phyloP scores from a whole-genome alignment of 805 yeast genomes.

The Sugiyamaella boreocaroliniensis region DNA sequence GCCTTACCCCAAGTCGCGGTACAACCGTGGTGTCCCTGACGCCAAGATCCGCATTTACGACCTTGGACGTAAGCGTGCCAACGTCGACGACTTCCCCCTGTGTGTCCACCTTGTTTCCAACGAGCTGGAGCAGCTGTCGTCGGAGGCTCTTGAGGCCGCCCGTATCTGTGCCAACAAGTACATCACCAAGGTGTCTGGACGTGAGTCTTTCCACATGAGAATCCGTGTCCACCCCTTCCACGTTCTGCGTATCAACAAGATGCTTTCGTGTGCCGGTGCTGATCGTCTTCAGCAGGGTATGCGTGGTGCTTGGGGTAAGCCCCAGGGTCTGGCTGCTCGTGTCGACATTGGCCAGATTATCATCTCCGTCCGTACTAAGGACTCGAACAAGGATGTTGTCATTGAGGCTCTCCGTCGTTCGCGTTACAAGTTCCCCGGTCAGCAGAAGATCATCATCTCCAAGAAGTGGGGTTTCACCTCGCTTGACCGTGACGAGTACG shows the following conservation, averaged over 20 bases:
- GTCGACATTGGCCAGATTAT: slow-evolving; percentile 97
- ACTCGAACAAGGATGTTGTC: slow-evolving; percentile 93
- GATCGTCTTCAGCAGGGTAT: slow-evolving; percentile 99
- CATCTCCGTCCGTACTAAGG: slow-evolving; percentile 97
- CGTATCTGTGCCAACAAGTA: slow-evolving; percentile 99
- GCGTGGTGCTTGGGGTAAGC: slow-evolving; percentile 99
- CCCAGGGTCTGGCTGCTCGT: slow-evolving; percentile 99
- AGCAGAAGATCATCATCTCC: slow-evolving; percentile 97
- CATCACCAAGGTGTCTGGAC: slow-evolving; percentile 95
- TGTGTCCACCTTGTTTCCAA: slow-evolving; percentile 99
- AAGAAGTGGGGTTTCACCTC: slow-evolving; percentile 99
- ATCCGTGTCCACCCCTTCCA: slow-evolving; percentile 99
- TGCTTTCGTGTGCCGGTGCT: slow-evolving; percentile 99
- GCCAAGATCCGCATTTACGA: slow-evolving; percentile 98
- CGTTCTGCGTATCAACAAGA: slow-evolving; percentile 99
- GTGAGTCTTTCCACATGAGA: slow-evolving; percentile 99
- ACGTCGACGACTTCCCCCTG: slow-evolving; percentile 98
- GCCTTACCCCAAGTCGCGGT: slow-evolving; percentile 99
- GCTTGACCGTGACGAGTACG: slow-evolving; percentile 95
- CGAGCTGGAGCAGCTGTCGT: slow-evolving; percentile 98
- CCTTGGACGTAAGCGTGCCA: slow-evolving; percentile 99
- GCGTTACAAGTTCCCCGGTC: slow-evolving; percentile 99
- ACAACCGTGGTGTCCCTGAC: slow-evolving; percentile 99
- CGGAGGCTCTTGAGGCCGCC: slow-evolving; percentile 99
- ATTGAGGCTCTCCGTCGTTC: slow-evolving; percentile 99